A percentile compares a stretch with the other conserved stretches of the same genome.
Evolutionary conservation across 768 basidiomycete species (phyloP).

Genomic region (Mycena chlorophos): DNA sequence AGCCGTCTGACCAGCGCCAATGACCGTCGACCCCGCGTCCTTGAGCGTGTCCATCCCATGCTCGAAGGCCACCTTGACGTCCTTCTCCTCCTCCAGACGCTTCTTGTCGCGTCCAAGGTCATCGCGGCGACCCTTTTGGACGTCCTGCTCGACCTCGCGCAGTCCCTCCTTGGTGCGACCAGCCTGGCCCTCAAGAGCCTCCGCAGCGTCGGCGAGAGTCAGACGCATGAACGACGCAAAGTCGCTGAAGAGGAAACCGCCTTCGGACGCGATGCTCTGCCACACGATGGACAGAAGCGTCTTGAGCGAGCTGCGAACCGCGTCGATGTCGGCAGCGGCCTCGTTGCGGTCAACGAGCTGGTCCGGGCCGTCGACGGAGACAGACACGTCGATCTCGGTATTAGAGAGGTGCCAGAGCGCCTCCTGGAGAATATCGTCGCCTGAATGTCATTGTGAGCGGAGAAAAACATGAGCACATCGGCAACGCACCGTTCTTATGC

Average conservation of each 20-base stretch:
- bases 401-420: constrained; percentile 58
- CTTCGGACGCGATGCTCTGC: constrained; percentile 54
- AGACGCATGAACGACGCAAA: constrained; percentile 66
- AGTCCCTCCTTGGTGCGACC: constrained; percentile 51
- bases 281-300: constrained; percentile 54
- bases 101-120: constrained; percentile 54
- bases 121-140: constrained; percentile 62
- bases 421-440: constrained; percentile 64
- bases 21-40: constrained; percentile 53
- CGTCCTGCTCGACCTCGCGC: constrained; percentile 55
- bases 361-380: constrained; percentile 34
- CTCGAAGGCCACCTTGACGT: constrained; percentile 58
- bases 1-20: constrained; percentile 52
- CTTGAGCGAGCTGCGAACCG: constrained; percentile 50
- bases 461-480: background rate
- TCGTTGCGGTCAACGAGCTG: constrained; percentile 41
- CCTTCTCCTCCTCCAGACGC: constrained; percentile 48
- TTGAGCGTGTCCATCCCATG: constrained; percentile 68
- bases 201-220: constrained; percentile 66
- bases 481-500: constrained; percentile 57
- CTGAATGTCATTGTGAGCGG: constrained; percentile 33
- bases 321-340: constrained; percentile 49
- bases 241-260: constrained; percentile 55
- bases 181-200: constrained; percentile 55
- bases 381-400: constrained; percentile 50